Conservation (phyloP, 1,284 basidiomycete genomes). For the Ceratobasidium sp. region DNA sequence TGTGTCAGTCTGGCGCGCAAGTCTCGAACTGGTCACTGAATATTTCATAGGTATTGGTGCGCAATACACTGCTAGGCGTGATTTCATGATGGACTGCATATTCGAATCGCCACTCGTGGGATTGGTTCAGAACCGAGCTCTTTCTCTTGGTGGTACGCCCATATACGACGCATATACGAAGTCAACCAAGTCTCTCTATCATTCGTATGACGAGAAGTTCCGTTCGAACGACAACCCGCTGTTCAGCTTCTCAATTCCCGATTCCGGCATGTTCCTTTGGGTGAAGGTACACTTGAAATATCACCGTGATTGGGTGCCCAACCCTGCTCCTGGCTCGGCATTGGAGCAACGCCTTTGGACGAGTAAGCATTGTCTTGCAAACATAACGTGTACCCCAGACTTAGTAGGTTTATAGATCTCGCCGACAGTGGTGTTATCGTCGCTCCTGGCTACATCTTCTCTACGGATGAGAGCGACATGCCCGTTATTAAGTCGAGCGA, state of each 20-base stretch:
- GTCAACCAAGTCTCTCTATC: slow-evolving; percentile 48
- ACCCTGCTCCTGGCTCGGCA: slow-evolving; percentile 59
- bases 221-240: slow-evolving; percentile 58
- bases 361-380: slow-evolving; percentile 3
- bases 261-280: slow-evolving; percentile 79
- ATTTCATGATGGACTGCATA: slow-evolving; percentile 72
- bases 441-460: slow-evolving; percentile 72
- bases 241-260: slow-evolving; percentile 79
- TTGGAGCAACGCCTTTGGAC: slow-evolving; percentile 71
- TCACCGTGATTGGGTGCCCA: slow-evolving; percentile 60
- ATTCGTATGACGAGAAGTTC: slow-evolving; percentile 63
- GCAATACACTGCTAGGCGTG: slow-evolving; percentile 70
- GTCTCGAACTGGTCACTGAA: neutral
- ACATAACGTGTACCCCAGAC: neutral
- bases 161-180: slow-evolving; percentile 40
- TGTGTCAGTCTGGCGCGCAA: slow-evolving; percentile 53
- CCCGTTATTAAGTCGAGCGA: slow-evolving; percentile 14
- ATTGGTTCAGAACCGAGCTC: slow-evolving; percentile 16
- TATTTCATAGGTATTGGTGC: slow-evolving; percentile 64
- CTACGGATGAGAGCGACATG: slow-evolving; percentile 55
- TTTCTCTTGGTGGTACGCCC: neutral
- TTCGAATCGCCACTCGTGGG: slow-evolving; percentile 54
- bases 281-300: slow-evolving; percentile 75
- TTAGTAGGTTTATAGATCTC: slow-evolving; percentile 55
- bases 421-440: slow-evolving; percentile 72